Conservation (phyloP, 805 yeast genomes). For the Candida maris region DNA sequence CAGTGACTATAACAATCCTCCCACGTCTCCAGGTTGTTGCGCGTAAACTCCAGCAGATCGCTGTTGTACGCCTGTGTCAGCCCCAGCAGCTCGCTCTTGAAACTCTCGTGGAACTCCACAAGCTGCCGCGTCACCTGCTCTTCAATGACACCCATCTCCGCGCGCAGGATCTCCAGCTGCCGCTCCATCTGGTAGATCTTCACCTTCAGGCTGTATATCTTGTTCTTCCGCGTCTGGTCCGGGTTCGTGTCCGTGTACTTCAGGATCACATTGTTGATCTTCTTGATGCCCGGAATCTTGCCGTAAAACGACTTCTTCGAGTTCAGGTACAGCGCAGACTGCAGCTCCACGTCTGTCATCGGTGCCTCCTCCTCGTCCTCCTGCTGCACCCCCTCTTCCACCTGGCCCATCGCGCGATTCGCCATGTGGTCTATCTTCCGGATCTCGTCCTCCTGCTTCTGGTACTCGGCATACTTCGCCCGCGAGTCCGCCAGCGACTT, state of each 20-base stretch:
- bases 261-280: slow-evolving; percentile 30
- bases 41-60: slow-evolving; percentile 22
- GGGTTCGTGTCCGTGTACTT: slow-evolving; percentile 35
- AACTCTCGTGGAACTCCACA: slow-evolving; percentile 30
- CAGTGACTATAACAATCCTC: slow-evolving; percentile 21
- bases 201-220: slow-evolving; percentile 27
- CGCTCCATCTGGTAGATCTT: slow-evolving; percentile 30
- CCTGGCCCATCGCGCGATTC: slow-evolving; percentile 21
- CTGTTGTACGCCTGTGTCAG: slow-evolving; percentile 23
- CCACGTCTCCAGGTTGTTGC: slow-evolving; percentile 25
- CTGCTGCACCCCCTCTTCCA: slow-evolving; percentile 1
- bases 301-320: slow-evolving; percentile 28
- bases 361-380: slow-evolving; percentile 23
- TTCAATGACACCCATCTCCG: slow-evolving; percentile 27
- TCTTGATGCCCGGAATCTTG: slow-evolving; percentile 35
- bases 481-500: slow-evolving; percentile 24
- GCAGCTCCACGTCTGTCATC: slow-evolving; percentile 31
- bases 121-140: slow-evolving; percentile 23
- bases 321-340: slow-evolving; percentile 27
- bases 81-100: slow-evolving; percentile 22
- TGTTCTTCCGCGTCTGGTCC: slow-evolving; percentile 32
- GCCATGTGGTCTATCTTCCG: slow-evolving; percentile 30
- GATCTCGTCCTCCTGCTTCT: slow-evolving; percentile 30
- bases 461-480: slow-evolving; percentile 24
- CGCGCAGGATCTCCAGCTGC: slow-evolving; percentile 25